Base-by-base conservation (phyloP, 163 green algal species). In the Prototheca wickerhamii region DNA sequence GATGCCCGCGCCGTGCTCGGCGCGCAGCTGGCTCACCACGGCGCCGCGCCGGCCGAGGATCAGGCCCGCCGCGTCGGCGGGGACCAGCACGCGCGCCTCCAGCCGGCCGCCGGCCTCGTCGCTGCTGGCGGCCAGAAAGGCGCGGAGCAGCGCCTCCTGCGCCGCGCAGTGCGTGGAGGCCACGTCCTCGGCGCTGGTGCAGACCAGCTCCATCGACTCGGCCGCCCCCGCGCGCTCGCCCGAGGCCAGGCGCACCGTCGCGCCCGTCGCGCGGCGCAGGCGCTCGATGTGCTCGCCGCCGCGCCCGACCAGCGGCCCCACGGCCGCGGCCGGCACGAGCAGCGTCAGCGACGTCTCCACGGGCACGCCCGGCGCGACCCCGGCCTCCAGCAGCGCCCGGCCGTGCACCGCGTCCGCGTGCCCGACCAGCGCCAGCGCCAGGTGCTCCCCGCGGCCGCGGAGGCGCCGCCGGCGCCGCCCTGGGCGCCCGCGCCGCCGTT, bases 21-120 rank as follows among this genome's bases (percentile, higher is more conserved):
- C 7, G 2, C 72, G 56, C 3, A 76, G 64, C 62, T 79, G 62
- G 8, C 32, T 58, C 37, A 78, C 59, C n/a, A 62, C 75, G 29
- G 44, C 33, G 6, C 72, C 72, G 0, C 53, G 52, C 59, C 67
- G 67, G 23, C 72, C 72, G 35, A 78, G 60, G 42, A 78, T 37
- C 37, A 60, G 44, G 30, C 67, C 67, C 32, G 7, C 18, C 4
- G 33, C 32, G 28, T 26, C 8, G 20, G 56, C 23, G 32, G 56
- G 33, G 15, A 51, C 10, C 6, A 26, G 32, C 56, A 62, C 30
- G 15, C 5, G 10, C 56, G 23, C 56, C 8, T 34, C 23, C 30
- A 51, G 32, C 7, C 56, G 56, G 17, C 17, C 56, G 32, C 32
- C 32, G 15, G 56, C 33, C 56, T 49, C 32, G 30, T 29, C 56